Conservation (phyloP, 805 yeast species). For the Hanseniaspora hatyaiensis region DNA sequence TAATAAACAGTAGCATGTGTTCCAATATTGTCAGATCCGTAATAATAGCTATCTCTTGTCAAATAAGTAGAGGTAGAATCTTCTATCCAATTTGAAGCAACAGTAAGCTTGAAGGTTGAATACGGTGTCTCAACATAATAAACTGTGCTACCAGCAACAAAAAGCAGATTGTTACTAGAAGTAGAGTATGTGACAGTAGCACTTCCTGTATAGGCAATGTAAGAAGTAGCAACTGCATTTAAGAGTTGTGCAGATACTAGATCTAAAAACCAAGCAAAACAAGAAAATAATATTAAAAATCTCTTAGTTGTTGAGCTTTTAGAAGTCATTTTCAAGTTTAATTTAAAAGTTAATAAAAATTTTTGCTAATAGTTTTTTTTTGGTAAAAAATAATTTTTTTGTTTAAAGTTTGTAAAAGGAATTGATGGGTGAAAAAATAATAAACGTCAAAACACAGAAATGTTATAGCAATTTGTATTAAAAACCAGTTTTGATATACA, state of each 20-base stretch:
- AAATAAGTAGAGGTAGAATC: background rate
- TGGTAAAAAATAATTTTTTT: too few species aligned
- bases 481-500: too few species aligned
- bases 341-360: too few species aligned
- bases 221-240: background rate
- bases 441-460: too few species aligned
- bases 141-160: constrained; percentile 5
- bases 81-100: background rate
- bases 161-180: background rate
- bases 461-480: too few species aligned
- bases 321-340: too few species aligned
- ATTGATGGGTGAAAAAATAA: too few species aligned
- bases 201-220: background rate
- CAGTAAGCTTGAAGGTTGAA: background rate
- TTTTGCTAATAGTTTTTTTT: too few species aligned
- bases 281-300: too few species aligned
- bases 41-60: background rate
- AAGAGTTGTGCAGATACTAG: background rate
- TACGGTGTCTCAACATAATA: constrained; percentile 20
- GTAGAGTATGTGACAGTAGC: background rate
- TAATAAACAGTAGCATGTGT: constrained; percentile 18
- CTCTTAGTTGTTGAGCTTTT: too few species aligned
- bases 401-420: too few species aligned
- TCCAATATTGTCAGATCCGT: constrained; percentile 16
- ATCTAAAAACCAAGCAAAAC: too few species aligned